Conservation (phyloP, 2,329 filamentous ascomycete species). For the Talaromyces piceae region DNA sequence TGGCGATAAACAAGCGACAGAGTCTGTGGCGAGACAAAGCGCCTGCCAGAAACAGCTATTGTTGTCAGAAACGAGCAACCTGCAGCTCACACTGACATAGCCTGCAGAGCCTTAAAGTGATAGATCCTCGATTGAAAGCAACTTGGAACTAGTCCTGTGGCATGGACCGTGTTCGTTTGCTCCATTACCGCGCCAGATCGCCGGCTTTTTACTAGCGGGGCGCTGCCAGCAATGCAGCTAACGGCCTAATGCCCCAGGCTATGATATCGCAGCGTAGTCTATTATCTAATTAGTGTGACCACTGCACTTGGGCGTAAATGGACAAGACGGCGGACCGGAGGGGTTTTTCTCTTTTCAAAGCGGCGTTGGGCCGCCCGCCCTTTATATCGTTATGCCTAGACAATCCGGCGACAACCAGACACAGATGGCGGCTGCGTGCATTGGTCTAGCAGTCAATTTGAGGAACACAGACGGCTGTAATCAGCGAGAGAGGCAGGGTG, state of each 20-base stretch:
- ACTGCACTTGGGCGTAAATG: background rate
- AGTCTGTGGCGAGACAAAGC: no score
- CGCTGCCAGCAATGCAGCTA: conserved; percentile 10
- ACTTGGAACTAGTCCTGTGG: background rate
- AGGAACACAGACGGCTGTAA: background rate
- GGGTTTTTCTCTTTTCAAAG: background rate
- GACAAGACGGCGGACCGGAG: background rate
- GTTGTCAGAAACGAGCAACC: background rate
- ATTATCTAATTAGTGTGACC: conserved; percentile 8
- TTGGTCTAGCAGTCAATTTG: background rate
- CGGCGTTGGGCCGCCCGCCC: background rate
- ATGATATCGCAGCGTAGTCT: conserved; percentile 10
- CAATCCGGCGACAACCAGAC: background rate
- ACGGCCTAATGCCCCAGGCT: conserved; percentile 7
- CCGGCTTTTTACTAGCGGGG: background rate
- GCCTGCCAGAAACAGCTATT: background rate
- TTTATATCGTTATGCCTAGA: background rate
- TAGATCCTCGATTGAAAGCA: background rate
- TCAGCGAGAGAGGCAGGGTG: conserved; percentile 2
- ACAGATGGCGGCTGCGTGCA: background rate
- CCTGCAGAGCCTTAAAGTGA: background rate
- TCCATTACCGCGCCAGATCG: background rate
- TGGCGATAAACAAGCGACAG: no score
- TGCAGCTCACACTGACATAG: background rate
- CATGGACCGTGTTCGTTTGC: background rate